Percentiles rank a stretch among this genome's conserved stretches.
Evolutionary conservation across 495 filamentous ascomycete genomes (phyloP).

Genomic region (Penicillium salamii): DNA sequence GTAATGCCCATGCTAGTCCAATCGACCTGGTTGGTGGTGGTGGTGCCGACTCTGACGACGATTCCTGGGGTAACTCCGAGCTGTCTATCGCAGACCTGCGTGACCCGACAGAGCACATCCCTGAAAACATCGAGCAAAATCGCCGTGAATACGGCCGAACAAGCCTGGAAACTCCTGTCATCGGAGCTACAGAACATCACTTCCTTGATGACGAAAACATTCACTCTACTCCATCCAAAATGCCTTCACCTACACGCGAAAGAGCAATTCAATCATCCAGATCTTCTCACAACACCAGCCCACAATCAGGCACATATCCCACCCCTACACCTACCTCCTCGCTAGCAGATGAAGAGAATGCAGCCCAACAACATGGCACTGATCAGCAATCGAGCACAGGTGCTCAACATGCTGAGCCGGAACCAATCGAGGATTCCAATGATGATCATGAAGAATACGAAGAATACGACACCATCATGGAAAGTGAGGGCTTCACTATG

Average conservation of each 20-base stretch:
- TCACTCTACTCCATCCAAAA: slow-evolving; percentile 41
- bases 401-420: slow-evolving; percentile 5
- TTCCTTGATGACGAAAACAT: slow-evolving; percentile 31
- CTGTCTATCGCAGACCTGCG: slow-evolving; percentile 22
- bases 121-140: neutral
- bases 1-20: slow-evolving; percentile 21
- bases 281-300: slow-evolving; percentile 31
- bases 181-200: slow-evolving; percentile 29
- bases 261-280: slow-evolving; percentile 24
- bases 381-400: neutral
- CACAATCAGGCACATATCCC: slow-evolving; percentile 39
- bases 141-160: slow-evolving; percentile 19
- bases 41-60: slow-evolving; percentile 25
- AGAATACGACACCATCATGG: slow-evolving; percentile 56
- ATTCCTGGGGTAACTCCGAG: slow-evolving; percentile 24
- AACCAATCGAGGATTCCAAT: slow-evolving; percentile 32
- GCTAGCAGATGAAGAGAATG: slow-evolving; percentile 36
- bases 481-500: slow-evolving; percentile 61
- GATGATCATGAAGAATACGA: slow-evolving; percentile 49
- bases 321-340: slow-evolving; percentile 42
- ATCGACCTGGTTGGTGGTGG: slow-evolving; percentile 25
- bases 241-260: slow-evolving; percentile 35
- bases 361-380: slow-evolving; percentile 1
- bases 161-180: slow-evolving; percentile 29
- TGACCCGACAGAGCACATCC: slow-evolving; percentile 9